Base-by-base conservation (phyloP, 495 filamentous ascomycete species). In the Glonium stellatum region DNA sequence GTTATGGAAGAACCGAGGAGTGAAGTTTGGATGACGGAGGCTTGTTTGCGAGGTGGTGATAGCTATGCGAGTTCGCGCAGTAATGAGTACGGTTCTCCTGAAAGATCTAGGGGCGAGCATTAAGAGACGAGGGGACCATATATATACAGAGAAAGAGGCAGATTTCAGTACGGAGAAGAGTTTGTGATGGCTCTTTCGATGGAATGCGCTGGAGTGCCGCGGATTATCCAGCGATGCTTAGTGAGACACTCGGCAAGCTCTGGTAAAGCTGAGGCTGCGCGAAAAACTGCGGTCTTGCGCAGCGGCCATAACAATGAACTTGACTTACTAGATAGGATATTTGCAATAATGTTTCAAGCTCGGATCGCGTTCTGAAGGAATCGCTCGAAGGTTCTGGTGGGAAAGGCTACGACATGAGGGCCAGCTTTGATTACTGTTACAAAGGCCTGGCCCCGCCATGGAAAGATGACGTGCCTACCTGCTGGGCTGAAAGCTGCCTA, bases 1-100 rank as follows among this genome's bases (percentile, higher is more conserved):
- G 35, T 68, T 69, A 25, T 74, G 69, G 64, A 86, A 84, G 59
- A 65, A 67, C 68, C 66, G 36, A 41, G 54, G 62, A 1, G 60
- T 63, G 58, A 65, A 55, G 15, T 69, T 25, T 1, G 48, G 61
- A 55, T 50, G 58, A 42, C 57, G 67, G 48, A 58, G 59, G 70
- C 75, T 61, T 57, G 69, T 58, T 61, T 47, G 65, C 70, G 66
- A 68, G 68, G 57, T 66, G 31, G 64, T 66, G 31, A 63, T 66
- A 62, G 64, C 54, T 64, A 60, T 63, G 63, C 54, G 51, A 23
- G 36, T 52, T 53, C 62, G 66, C 19, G 69, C 48, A 48, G 59
- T 62, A 25, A 66, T 72, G 58, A 72, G 69, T 58, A 71, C 35
- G 57, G 68, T 71, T 69, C 67, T 65, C 50, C 58, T 61, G n/a